Evolutionary conservation across 1,139 yeast genomes (phyloP).

Genomic region (Zygosaccharomyces pseudobailii): DNA sequence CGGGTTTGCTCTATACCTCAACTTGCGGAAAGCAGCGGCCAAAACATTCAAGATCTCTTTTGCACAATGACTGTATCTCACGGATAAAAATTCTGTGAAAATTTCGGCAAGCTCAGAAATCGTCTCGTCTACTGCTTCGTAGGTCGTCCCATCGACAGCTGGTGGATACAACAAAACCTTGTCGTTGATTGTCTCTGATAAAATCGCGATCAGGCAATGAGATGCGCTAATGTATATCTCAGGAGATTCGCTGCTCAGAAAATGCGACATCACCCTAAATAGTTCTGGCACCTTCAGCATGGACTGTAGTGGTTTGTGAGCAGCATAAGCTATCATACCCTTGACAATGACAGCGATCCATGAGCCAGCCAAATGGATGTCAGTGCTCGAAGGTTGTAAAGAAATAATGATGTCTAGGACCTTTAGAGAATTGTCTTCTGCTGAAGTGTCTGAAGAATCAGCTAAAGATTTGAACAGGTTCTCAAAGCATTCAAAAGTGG

Average conservation of each 20-base stretch:
- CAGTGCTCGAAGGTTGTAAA: constrained; percentile 75
- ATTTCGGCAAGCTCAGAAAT: constrained; percentile 53
- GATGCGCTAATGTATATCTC: constrained; percentile 75
- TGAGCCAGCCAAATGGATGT: constrained; percentile 80
- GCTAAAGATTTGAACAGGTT: constrained; percentile 72
- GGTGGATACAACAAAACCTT: constrained; percentile 51
- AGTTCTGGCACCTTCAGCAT: constrained; percentile 53
- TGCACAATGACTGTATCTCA: constrained; percentile 74
- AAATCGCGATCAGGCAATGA: constrained; percentile 77
- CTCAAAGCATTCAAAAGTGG: constrained; percentile 83
- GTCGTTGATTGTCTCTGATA: constrained; percentile 62
- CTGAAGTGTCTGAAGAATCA: constrained; percentile 25
- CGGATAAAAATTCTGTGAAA: constrained; percentile 55
- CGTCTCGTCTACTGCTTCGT: constrained; percentile 52
- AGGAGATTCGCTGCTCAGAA: constrained; percentile 60
- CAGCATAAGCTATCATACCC: constrained; percentile 67
- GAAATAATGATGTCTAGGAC: constrained; percentile 71
- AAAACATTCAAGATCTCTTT: constrained; percentile 68
- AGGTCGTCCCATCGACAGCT: constrained; percentile 39
- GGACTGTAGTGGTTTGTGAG: constrained; percentile 54
- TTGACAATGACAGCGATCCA: constrained; percentile 95
- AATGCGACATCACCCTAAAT: constrained; percentile 53
- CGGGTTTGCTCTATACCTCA: constrained; percentile 68
- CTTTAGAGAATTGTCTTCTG: constrained; percentile 55
- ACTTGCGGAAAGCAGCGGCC: constrained; percentile 57